phyloP scores from a whole-genome alignment of 805 yeast genomes.

The Hanseniaspora lachancei region DNA sequence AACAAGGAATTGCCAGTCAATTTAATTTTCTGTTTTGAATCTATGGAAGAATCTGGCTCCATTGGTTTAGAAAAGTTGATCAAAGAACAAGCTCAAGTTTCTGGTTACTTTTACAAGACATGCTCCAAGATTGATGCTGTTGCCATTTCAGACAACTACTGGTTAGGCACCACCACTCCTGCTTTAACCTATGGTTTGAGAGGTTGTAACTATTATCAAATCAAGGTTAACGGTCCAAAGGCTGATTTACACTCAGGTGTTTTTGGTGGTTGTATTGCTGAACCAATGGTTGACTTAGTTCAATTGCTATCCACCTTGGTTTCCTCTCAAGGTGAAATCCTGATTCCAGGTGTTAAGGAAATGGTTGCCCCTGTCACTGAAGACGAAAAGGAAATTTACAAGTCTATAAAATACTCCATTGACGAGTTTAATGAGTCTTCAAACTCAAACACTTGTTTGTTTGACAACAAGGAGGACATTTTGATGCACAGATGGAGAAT shows the following conservation, averaged over 20 bases:
- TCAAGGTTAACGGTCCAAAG: conserved; percentile 74
- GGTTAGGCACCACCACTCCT: conserved; percentile 96
- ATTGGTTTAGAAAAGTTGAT: conserved; percentile 78
- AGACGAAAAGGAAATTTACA: conserved; percentile 65
- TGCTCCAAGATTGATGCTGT: conserved; percentile 87
- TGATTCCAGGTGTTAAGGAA: conserved; percentile 77
- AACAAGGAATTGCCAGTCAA: conserved; percentile 88
- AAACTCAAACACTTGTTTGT: conserved; percentile 74
- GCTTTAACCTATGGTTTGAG: conserved; percentile 94
- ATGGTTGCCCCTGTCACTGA: conserved; percentile 91
- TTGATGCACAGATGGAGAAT: conserved; percentile 98
- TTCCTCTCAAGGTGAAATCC: conserved; percentile 66
- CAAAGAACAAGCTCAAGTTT: conserved; percentile 51
- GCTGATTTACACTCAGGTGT: conserved; percentile 97
- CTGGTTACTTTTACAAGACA: conserved; percentile 30
- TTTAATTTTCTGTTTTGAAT: conserved; percentile 85
- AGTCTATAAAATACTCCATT: conserved; percentile 71
- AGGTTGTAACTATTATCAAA: conserved; percentile 88
- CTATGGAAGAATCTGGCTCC: conserved; percentile 98
- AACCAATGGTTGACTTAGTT: conserved; percentile 89
- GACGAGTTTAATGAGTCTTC: conserved; percentile 77
- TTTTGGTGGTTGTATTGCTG: conserved; percentile 94
- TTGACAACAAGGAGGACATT: conserved; percentile 66
- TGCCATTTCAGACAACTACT: conserved; percentile 92
- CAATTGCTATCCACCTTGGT: conserved; percentile 68